Percentiles rank a stretch among this genome's conserved stretches.
These are phyloP conservation scores for Herpotrichia juniperi DNA, from an alignment of 2,329 filamentous ascomycete genomes.

Conservation along the genomic window DNA sequence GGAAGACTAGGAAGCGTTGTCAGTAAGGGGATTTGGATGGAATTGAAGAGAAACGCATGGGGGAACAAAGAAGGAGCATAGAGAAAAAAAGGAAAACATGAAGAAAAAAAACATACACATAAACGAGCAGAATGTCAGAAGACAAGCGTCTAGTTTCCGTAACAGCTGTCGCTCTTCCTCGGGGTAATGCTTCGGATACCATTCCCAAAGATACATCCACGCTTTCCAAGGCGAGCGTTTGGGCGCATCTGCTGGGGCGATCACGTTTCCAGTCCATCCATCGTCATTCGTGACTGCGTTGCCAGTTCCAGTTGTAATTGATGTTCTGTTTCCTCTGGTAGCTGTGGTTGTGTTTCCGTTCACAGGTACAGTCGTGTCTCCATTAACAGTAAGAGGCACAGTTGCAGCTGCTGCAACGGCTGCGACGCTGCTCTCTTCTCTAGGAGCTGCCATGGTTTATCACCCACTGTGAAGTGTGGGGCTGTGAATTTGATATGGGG, in stretches of 20 bases:
- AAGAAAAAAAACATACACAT: conserved; percentile 36
- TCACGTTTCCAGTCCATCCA: conserved; percentile 16
- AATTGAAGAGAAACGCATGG: too few relatives aligned
- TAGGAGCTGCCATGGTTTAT: background rate
- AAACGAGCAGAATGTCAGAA: conserved; percentile 44
- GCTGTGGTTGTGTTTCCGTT: background rate
- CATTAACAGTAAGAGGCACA: background rate
- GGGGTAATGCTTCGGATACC: conserved; percentile 45
- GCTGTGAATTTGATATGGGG: background rate
- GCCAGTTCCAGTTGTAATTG: background rate
- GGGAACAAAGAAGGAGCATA: too few relatives aligned
- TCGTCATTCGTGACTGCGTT: background rate
- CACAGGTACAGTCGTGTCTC: background rate
- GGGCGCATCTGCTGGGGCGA: conserved; percentile 41
- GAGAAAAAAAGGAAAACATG: background rate
- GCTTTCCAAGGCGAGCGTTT: conserved; percentile 46
- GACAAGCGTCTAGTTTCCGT: conserved; percentile 44
- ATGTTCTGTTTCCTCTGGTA: background rate
- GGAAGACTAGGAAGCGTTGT: too few relatives aligned
- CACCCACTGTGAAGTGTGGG: background rate
- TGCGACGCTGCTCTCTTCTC: background rate
- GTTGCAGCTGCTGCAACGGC: background rate
- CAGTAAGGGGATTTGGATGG: too few relatives aligned
- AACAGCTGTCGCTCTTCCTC: conserved; percentile 40
- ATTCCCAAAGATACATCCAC: conserved; percentile 47